These are phyloP conservation scores for Ogataea nonfermentans DNA, from an alignment of 805 yeast species.

Conservation along the genomic window DNA sequence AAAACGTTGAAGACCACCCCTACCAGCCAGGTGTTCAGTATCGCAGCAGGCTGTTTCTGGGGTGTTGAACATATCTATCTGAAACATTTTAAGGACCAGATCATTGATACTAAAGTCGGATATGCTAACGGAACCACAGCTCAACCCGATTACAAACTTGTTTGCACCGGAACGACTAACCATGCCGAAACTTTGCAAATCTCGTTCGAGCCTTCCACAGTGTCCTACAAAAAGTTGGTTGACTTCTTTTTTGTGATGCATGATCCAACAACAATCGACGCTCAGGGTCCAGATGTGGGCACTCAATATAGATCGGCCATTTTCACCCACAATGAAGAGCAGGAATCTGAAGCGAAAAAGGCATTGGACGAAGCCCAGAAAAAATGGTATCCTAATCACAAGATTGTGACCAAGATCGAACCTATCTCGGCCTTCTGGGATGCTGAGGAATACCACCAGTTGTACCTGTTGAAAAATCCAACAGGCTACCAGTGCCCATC, in stretches of 20 bases:
- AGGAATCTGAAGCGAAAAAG: constrained; percentile 38
- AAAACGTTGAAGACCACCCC: constrained; percentile 29
- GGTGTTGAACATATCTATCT: constrained; percentile 83
- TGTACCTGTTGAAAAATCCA: constrained; percentile 77
- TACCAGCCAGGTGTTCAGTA: constrained; percentile 52
- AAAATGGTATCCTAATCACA: constrained; percentile 69
- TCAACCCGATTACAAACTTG: constrained; percentile 64
- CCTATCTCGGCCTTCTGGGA: constrained; percentile 74
- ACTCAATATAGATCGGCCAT: constrained; percentile 88
- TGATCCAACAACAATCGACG: constrained; percentile 83
- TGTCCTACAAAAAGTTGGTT: constrained; percentile 58
- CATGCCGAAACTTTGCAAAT: constrained; percentile 84
- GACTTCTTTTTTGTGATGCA: constrained; percentile 90
- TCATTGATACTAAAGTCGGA: constrained; percentile 81
- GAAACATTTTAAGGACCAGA: constrained; percentile 62
- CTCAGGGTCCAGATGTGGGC: constrained; percentile 88
- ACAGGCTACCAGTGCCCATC: constrained; percentile 88
- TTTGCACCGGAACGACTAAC: constrained; percentile 74
- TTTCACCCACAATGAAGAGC: constrained; percentile 57
- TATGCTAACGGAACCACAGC: constrained; percentile 72
- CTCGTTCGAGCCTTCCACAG: constrained; percentile 69
- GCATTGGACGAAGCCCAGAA: constrained; percentile 58
- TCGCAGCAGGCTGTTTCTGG: constrained; percentile 77
- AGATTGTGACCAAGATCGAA: constrained; percentile 68
- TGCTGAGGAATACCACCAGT: constrained; percentile 95